Conservation (phyloP, 495 filamentous ascomycete genomes). For the Lasiosphaeris hirsuta region DNA sequence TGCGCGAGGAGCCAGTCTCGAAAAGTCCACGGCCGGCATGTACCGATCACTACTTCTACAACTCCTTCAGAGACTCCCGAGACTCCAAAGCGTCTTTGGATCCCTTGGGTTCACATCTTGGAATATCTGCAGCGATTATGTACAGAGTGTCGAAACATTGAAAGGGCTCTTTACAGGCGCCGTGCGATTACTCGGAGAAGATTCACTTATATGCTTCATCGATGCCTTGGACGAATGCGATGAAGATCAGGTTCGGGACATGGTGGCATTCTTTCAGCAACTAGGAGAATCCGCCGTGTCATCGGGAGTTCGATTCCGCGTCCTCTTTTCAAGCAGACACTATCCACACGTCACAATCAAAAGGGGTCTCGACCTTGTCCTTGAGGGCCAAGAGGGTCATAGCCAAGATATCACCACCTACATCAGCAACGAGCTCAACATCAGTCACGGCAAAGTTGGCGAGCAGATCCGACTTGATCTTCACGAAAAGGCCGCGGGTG, state of each 20-base stretch:
- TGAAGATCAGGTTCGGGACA: slow-evolving; percentile 32
- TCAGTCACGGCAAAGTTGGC: slow-evolving; percentile 17
- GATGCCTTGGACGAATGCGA: slow-evolving; percentile 46
- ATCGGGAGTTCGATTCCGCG: slow-evolving; percentile 10
- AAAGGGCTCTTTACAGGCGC: slow-evolving; percentile 28
- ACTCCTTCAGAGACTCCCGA: slow-evolving; percentile 24
- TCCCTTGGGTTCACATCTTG: slow-evolving; percentile 4
- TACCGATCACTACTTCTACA: slow-evolving; percentile 51
- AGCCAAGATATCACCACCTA: slow-evolving; percentile 24
- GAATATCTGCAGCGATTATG: background rate
- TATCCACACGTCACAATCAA: slow-evolving; percentile 45
- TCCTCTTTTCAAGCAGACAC: slow-evolving; percentile 51
- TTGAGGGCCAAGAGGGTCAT: slow-evolving; percentile 27
- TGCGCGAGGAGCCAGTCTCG: slow-evolving; percentile 39
- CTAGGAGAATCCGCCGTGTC: slow-evolving; percentile 21
- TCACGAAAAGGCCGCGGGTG: slow-evolving; percentile 37
- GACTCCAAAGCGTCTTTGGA: slow-evolving; percentile 26
- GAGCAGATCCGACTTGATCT: slow-evolving; percentile 31
- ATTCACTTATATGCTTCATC: slow-evolving; percentile 33
- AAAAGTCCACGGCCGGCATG: slow-evolving; percentile 52
- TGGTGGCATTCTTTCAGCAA: slow-evolving; percentile 35
- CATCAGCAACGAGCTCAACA: slow-evolving; percentile 23
- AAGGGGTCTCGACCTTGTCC: slow-evolving; percentile 27
- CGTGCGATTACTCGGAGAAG: slow-evolving; percentile 24
- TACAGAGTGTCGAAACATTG: slow-evolving; percentile 19